Conservation (phyloP, 2,329 filamentous ascomycete genomes). For the Diplodia mutila region DNA sequence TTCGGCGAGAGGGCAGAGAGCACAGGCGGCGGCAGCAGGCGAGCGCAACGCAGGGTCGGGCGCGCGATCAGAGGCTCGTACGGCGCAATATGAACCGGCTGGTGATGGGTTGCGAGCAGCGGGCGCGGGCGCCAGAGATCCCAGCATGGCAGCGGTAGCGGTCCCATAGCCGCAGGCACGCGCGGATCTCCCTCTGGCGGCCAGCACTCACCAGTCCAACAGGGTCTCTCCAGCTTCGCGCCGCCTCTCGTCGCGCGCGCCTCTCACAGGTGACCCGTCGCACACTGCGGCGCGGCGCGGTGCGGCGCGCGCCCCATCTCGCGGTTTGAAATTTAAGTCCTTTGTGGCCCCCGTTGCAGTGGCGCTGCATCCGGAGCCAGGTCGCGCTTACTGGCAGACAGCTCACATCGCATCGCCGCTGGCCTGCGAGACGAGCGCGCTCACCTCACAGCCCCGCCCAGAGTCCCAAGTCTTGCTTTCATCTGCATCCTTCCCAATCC, state of each 20-base stretch:
- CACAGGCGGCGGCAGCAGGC: not conserved
- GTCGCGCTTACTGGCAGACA: conserved; percentile 5
- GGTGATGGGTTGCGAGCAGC: not conserved
- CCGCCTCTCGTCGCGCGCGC: not conserved
- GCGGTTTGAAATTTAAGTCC: not conserved
- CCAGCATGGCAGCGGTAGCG: not conserved
- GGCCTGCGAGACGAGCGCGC: not conserved
- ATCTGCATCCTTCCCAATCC: conserved; percentile 6
- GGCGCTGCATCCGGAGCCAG: not conserved
- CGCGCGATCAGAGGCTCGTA: not conserved
- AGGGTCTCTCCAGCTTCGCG: not conserved
- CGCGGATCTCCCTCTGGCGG: conserved; percentile 14
- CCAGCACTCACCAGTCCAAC: too few relatives aligned
- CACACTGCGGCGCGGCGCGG: not conserved
- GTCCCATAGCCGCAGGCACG: conserved; percentile 3
- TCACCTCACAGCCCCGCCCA: conserved; percentile 13
- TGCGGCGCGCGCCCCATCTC: not conserved
- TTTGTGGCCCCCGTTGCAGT: not conserved
- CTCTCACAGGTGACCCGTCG: not conserved
- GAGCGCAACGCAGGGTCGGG: conserved; percentile 2
- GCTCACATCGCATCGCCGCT: conserved; percentile 7
- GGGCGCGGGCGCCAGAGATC: not conserved
- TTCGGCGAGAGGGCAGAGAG: not conserved
- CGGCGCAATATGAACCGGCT: not conserved
- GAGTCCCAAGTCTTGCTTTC: not conserved